Evolutionary conservation across 768 basidiomycete genomes (phyloP), one percentile per base, ranked within the genome.

Genomic region (Rhodosporidiobolus odoratus): DNA sequence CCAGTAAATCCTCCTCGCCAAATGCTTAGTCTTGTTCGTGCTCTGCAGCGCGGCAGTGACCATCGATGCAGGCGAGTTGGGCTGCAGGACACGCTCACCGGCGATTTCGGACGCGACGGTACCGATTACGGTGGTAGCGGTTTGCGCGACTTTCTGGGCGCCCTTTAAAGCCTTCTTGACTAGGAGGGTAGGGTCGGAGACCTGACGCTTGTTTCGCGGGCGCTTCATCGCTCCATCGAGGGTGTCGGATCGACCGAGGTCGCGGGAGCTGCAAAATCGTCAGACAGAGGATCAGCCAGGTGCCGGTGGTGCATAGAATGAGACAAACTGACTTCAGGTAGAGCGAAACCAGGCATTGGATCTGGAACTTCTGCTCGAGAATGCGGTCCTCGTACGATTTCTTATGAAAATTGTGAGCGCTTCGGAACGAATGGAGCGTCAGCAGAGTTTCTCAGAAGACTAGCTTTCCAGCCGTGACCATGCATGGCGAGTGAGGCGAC

Each of bases 1-100:
- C 80, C 91, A 91, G 82, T 87, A 96, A 48, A 96, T 81, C 45
- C 92, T 83, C 59, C 89, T 85, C 53, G 92, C 91, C 63, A 96
- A 87, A 85, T 91, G 76, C 68, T 79, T 80, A 23, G 88, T 87
- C 79, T 91, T 92, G 81, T 90, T 91, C 2, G 88, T 85, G 2
- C 88, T 89, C 70, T 86, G 84, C 25, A 96, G 81, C 8, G 90
- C 89, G 9, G 86, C 87, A 75, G 88, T 86, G 53, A 94, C 89
- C 71, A 76, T 76, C 23, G 66, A 69, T n/a, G 73, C 69, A 27
- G 78, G 77, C 56, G 75, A 75, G 68, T 93, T 92, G 50, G 92
- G 92, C 78, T 93, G 91, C 30, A 94, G 80, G n/a, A 93, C 80
- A 40, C 77, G 81, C 78, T 83, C 83, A 59, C 85, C 85, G 15